phyloP scores from a whole-genome alignment of 495 filamentous ascomycete genomes.

The Penicillium canariense region DNA sequence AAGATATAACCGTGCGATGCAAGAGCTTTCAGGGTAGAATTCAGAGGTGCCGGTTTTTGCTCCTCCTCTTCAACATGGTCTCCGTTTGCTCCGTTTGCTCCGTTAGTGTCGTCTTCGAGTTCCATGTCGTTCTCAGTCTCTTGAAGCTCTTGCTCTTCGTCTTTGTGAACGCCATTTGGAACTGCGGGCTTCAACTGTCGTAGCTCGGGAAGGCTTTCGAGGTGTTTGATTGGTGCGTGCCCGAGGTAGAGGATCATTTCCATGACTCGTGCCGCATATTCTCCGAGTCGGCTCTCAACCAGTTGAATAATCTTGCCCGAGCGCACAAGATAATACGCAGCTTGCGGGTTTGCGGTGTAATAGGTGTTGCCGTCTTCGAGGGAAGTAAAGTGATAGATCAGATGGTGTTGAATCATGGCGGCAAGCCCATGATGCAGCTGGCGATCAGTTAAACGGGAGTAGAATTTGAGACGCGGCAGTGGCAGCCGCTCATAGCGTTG shows the following conservation, averaged over 20 bases:
- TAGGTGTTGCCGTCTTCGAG: conserved; percentile 59
- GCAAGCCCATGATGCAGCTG: conserved; percentile 75
- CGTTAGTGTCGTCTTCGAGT: conserved; percentile 22
- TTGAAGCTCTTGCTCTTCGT: conserved; percentile 27
- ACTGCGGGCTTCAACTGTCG: conserved; percentile 7
- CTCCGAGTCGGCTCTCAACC: conserved; percentile 66
- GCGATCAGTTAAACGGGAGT: conserved; percentile 63
- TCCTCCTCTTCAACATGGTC: conserved; percentile 13
- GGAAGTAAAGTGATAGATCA: conserved; percentile 73
- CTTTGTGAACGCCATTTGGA: conserved; percentile 35
- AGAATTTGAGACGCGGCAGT: conserved; percentile 59
- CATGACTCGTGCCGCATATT: conserved; percentile 65
- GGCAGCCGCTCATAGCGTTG: conserved; percentile 73
- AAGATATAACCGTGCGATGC: conserved; percentile 49
- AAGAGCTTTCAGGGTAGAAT: conserved; percentile 45
- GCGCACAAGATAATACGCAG: conserved; percentile 76
- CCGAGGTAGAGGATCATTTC: conserved; percentile 73
- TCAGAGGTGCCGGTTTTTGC: conserved; percentile 33
- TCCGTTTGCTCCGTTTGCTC: conserved; percentile 20
- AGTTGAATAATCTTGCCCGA: conserved; percentile 78
- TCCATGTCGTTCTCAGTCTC: conserved; percentile 22
- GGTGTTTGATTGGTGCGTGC: conserved; percentile 69
- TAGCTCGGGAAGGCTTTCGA: conserved; percentile 49
- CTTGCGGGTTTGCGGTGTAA: conserved; percentile 74
- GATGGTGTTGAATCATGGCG: conserved; percentile 83